phyloP scores from a whole-genome alignment of 176 grass and related monocot species.

The Poa annua region DNA sequence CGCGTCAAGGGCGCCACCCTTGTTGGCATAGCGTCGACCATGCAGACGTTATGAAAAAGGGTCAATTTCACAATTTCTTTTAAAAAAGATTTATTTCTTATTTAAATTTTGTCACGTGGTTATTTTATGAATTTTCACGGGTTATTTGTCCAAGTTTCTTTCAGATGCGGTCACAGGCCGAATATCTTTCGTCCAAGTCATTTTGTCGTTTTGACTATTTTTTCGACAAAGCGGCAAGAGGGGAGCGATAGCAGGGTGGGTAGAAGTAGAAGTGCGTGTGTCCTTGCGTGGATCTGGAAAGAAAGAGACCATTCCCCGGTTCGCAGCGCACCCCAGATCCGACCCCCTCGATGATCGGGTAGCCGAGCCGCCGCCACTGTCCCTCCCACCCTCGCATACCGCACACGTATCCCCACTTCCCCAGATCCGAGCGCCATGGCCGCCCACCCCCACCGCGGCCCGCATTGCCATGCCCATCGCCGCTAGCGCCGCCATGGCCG shows the following conservation, averaged over 20 bases:
- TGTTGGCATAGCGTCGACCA: no score
- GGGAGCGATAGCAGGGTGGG: neutral
- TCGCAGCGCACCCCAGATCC: constrained; percentile 21
- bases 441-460: constrained; percentile 7
- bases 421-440: constrained; percentile 43
- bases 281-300: constrained; percentile 34
- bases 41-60: no score
- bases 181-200: no score
- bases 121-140: no score
- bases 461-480: constrained; percentile 19
- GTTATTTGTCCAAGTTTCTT: no score
- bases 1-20: no score
- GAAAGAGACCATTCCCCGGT: neutral
- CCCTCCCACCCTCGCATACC: constrained; percentile 13
- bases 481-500: constrained; percentile 29
- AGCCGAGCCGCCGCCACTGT: neutral
- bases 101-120: no score
- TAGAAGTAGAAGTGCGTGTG: constrained; percentile 4
- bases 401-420: constrained; percentile 26
- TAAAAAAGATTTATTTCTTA: no score
- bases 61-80: no score
- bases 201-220: no score
- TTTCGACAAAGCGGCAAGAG: neutral
- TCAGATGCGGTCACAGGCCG: no score
- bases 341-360: constrained; percentile 34